Base-by-base conservation (phyloP, 1,139 yeast genomes). In the Yamadazyma membranifaciens region DNA sequence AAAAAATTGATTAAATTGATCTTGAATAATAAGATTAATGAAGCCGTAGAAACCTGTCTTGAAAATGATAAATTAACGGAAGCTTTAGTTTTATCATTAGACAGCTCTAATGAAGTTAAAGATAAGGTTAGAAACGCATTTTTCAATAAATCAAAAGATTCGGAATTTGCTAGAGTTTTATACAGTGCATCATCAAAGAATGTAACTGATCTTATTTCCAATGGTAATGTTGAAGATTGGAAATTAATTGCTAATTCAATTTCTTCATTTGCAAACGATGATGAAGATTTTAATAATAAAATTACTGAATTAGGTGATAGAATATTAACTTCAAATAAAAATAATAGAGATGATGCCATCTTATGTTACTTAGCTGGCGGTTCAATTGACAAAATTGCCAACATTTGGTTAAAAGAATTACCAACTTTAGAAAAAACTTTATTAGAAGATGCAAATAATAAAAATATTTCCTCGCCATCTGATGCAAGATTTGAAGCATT, bases 401-500 rank as follows among this genome's bases (percentile, higher is more conserved):
- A 72, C 14, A 78, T 94, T 47, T 94, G 98, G 99, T 74, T 87
- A 42, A 68, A 77, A 33, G 98, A 92, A 60, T 67, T 88, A 48
- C 73, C 80, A 16, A 69, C 62, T 0, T 63, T 75, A 44, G 96
- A 91, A 62, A 54, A 64, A 9, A 67, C 69, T 42, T 67, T 80
- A 43, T 65, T 81, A 47, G 32, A 34, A 29, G 62, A 69, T 42
- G 60, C 71, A 5, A 62, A 69, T 20, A 54, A 56, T 13, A 49
- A 55, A 1, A 66, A 63, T 17, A 65, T 76, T 27, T 59, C 73
- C 2, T 74, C 88, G n/a, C 83, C 87, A 3, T 84, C 86, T 42
- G 95, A 85, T 49, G 96, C 96, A 15, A 89, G 91, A 57, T 81
- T 85, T 51, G 85, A 80, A 52, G 85, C 96, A 6, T 73, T 92